phyloP scores from a whole-genome alignment of 2,329 filamentous ascomycete genomes.

The Aspergillus brunneoviolaceus region DNA sequence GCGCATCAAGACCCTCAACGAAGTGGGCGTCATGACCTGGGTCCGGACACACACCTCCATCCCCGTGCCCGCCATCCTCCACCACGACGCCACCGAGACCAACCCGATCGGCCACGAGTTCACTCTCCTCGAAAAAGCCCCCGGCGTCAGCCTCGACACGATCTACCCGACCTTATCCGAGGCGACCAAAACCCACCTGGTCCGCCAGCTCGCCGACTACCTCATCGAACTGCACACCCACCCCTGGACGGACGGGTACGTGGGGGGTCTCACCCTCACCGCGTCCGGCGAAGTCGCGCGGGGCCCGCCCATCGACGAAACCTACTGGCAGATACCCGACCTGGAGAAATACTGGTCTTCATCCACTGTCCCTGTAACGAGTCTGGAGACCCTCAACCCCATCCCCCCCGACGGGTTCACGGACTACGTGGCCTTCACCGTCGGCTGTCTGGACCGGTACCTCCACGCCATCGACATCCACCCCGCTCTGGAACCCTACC shows the following conservation, averaged over 20 bases:
- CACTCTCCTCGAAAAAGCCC: slow-evolving; percentile 30
- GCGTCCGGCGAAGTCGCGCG: slow-evolving; percentile 20
- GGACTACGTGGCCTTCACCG: not conserved
- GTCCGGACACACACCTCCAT: slow-evolving; percentile 32
- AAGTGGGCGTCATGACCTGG: slow-evolving; percentile 39
- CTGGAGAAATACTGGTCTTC: slow-evolving; percentile 25
- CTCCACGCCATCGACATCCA: slow-evolving; percentile 1
- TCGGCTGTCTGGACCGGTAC: slow-evolving; percentile 22
- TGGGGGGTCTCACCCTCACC: not conserved
- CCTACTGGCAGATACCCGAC: slow-evolving; percentile 38
- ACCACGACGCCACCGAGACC: slow-evolving; percentile 24
- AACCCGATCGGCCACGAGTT: slow-evolving; percentile 37
- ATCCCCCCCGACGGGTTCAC: not conserved
- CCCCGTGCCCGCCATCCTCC: slow-evolving; percentile 35
- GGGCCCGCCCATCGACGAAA: slow-evolving; percentile 37
- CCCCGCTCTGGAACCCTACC: not conserved
- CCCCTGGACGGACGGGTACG: not conserved
- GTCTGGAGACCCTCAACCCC: not conserved
- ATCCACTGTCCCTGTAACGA: not conserved
- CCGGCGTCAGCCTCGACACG: not conserved
- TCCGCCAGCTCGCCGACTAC: not conserved
- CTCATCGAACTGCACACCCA: not conserved
- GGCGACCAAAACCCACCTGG: not conserved
- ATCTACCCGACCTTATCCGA: not conserved
- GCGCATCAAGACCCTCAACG: slow-evolving; percentile 39